Base-by-base conservation (phyloP, 2,329 filamentous ascomycete species). In the Aspergillus arachidicola region DNA sequence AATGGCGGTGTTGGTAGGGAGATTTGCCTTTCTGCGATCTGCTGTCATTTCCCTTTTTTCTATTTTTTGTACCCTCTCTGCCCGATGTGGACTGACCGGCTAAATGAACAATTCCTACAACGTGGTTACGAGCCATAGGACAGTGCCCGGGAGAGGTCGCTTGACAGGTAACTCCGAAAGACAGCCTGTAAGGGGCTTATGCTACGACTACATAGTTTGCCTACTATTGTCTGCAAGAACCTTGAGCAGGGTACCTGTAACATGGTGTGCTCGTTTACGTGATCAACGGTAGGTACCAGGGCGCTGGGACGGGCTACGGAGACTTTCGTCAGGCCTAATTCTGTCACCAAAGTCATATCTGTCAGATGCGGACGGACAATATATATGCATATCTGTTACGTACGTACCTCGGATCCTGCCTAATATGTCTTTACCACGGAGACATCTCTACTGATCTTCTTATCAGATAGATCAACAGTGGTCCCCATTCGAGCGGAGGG, bases 391-490 rank as follows among this genome's bases (percentile, higher is more conserved):
- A 16, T 48, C 45, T 3, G 23, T 30, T 30, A 46, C 43, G 43
- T 46, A 46, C 43, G 1, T 46, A 7, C 38, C 6, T 41, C 38
- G 38, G 19, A 41, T 19, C 38, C 38, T 41, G 38, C 45, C 21
- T 26, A 26, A 48, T 28, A 26, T 51, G 28, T 51, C 28, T 34
- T 19, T 32, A 51, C 16, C 11, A 51, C 28, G 26, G 16, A 51
- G 28, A 51, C 14, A 51, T 34, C 19, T 51, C 48, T 28, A 51
- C 21, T 51, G 28, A 51, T 51, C 48, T 51, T 12, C 51, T 38
- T 38, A 55, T 55, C 32, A 54, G 16, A 54, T 54, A 54, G 30
- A 36, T 36, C 51, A 54, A 36, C 51, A 36, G 51, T 55, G 32
- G 51, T 26, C n/a, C n/a, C 51, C 23, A 11, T 38, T 32, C 14